Percentiles rank a stretch among this genome's conserved stretches.
Conservation (phyloP, 208 protist genomes). For the Vickermania spadyakhi region DNA sequence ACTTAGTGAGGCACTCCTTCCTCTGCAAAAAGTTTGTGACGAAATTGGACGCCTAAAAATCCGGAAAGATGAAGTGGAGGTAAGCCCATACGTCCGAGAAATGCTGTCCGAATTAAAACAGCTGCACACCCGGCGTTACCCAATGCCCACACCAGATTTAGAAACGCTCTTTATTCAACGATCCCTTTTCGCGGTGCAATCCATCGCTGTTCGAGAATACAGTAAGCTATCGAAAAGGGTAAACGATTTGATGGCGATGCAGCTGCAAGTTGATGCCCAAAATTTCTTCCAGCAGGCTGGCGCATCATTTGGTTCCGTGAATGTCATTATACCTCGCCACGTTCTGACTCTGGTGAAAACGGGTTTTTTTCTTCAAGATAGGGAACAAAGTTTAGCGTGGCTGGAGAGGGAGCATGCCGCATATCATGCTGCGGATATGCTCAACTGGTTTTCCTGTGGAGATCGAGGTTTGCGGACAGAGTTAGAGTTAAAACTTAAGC, state of each 20-base stretch:
- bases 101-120: conserved; percentile 33
- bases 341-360: conserved; percentile 58
- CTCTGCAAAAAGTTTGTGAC: conserved; percentile 40
- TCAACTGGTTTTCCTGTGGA: conserved; percentile 48
- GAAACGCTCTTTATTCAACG: conserved; percentile 54
- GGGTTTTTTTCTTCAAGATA: conserved; percentile 55
- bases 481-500: conserved; percentile 46
- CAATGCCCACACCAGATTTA: conserved; percentile 55
- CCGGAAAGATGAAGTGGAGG: conserved; percentile 46
- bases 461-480: conserved; percentile 46
- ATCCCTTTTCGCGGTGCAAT: conserved; percentile 65
- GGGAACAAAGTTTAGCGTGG: conserved; percentile 43
- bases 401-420: conserved; percentile 34
- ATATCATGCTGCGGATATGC: conserved; percentile 52
- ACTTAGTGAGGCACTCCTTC: conserved; percentile 59
- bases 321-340: conserved; percentile 50
- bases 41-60: conserved; percentile 53
- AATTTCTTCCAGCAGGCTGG: conserved; percentile 64
- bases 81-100: conserved; percentile 47
- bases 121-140: conserved; percentile 32
- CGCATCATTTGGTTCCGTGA: conserved; percentile 32
- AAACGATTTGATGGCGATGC: conserved; percentile 66
- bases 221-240: conserved; percentile 55
- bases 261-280: conserved; percentile 77
- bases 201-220: conserved; percentile 59